A percentile compares a stretch with the other conserved stretches of the same genome.
Conservation (phyloP, 805 yeast genomes). For the Wickerhamiella occidentalis region DNA sequence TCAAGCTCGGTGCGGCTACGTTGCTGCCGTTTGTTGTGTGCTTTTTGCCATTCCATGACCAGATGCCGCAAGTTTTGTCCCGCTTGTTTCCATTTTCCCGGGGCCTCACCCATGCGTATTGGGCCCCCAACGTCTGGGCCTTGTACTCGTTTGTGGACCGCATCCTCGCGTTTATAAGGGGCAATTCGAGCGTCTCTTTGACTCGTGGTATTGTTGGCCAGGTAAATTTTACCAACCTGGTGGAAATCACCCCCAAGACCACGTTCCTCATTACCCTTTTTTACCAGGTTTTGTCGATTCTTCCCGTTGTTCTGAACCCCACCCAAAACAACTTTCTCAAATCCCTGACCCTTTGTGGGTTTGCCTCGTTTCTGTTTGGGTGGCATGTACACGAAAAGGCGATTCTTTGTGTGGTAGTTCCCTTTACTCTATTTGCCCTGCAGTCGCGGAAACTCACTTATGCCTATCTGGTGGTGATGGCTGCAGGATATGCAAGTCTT, state of each 20-base stretch:
- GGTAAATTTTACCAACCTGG: constrained; percentile 66
- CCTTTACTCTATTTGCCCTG: constrained; percentile 65
- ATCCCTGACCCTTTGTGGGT: constrained; percentile 77
- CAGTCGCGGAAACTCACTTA: constrained; percentile 59
- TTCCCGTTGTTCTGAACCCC: constrained; percentile 53
- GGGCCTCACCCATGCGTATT: constrained; percentile 93
- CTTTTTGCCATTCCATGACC: constrained; percentile 67
- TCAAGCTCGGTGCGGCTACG: constrained; percentile 54
- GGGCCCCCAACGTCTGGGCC: constrained; percentile 99
- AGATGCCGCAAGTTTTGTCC: constrained; percentile 48
- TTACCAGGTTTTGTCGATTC: constrained; percentile 65
- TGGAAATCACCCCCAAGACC: constrained; percentile 62
- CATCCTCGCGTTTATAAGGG: constrained; percentile 31
- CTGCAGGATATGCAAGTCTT: constrained; percentile 75
- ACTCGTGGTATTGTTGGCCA: constrained; percentile 92
- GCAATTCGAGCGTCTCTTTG: constrained; percentile 31
- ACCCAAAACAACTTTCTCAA: constrained; percentile 71
- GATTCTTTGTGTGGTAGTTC: constrained; percentile 75
- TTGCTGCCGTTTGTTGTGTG: constrained; percentile 50
- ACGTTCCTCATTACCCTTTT: constrained; percentile 75
- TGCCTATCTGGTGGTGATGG: constrained; percentile 57
- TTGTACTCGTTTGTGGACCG: constrained; percentile 76
- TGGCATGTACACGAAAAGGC: constrained; percentile 99
- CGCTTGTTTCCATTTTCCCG: constrained; percentile 88
- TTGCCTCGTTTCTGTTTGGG: constrained; percentile 83